Evolutionary conservation across 1,284 basidiomycete genomes (phyloP).

Genomic region (Leccinum fallax): DNA sequence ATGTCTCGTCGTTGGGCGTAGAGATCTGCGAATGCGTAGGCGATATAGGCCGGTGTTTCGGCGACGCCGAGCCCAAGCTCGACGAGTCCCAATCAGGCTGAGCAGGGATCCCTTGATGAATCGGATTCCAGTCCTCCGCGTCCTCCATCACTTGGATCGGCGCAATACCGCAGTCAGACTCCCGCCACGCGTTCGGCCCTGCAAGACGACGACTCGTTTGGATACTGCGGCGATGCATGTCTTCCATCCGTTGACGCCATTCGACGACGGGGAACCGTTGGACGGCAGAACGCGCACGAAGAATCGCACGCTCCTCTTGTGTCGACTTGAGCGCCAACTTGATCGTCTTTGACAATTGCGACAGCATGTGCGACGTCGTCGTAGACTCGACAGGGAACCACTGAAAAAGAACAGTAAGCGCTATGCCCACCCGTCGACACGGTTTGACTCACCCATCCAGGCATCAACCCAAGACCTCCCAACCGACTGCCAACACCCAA

Average conservation of each 20-base stretch:
- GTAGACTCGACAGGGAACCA: constrained; percentile 96
- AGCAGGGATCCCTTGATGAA: constrained; percentile 48
- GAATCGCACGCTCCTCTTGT: constrained; percentile 86
- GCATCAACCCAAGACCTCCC: constrained; percentile 93
- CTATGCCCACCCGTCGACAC: neutral
- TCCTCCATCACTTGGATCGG: constrained; percentile 46
- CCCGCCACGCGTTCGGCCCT: constrained; percentile 75
- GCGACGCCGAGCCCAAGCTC: constrained; percentile 35
- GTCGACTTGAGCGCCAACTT: constrained; percentile 91
- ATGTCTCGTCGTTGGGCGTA: constrained; percentile 43
- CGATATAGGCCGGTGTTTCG: constrained; percentile 38
- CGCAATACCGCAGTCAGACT: constrained; percentile 66
- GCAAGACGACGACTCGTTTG: constrained; percentile 67
- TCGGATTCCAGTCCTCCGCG: constrained; percentile 59
- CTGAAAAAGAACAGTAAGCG: constrained; percentile 40
- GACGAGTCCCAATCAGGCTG: constrained; percentile 59
- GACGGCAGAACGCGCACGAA: constrained; percentile 88
- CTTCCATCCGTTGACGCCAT: constrained; percentile 93
- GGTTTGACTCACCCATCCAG: constrained; percentile 79
- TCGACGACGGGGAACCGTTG: constrained; percentile 96
- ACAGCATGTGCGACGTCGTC: constrained; percentile 76
- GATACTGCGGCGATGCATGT: constrained; percentile 89
- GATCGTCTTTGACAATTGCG: constrained; percentile 92
- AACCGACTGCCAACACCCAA: constrained; percentile 91
- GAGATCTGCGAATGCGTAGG: constrained; percentile 50